phyloP scores from a whole-genome alignment of 495 filamentous ascomycete genomes.

The Thozetella sp. region DNA sequence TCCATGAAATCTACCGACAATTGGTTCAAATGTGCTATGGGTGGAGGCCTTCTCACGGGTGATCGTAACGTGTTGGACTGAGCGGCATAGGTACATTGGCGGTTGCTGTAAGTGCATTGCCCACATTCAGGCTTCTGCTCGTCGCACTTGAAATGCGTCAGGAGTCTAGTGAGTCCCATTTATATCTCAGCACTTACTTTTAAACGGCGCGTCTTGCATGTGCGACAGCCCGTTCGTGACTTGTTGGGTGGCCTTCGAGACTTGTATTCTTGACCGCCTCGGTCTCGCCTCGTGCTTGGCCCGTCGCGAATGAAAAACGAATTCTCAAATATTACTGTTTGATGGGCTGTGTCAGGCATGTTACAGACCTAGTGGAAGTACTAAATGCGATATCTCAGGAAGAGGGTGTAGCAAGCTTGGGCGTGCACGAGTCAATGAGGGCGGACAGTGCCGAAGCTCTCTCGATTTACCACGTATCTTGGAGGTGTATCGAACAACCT shows the following conservation, averaged over 20 bases:
- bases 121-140: background rate
- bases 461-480: no score
- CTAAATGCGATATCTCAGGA: no score
- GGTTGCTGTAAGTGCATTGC: background rate
- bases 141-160: background rate
- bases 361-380: no score
- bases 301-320: no score
- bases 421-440: no score
- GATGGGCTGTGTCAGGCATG: no score
- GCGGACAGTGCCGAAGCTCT: no score
- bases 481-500: no score
- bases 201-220: constrained; percentile 1
- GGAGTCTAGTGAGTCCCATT: background rate
- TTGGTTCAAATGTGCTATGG: background rate
- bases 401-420: no score
- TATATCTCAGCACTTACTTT: background rate
- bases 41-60: background rate
- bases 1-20: background rate
- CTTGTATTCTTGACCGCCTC: background rate
- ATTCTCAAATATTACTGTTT: no score
- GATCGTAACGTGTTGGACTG: background rate
- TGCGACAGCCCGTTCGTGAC: background rate
- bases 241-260: background rate
- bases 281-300: no score
- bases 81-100: background rate